phyloP scores from a whole-genome alignment of 371 early-diverging fungal species.

The Mortierella sp. region DNA sequence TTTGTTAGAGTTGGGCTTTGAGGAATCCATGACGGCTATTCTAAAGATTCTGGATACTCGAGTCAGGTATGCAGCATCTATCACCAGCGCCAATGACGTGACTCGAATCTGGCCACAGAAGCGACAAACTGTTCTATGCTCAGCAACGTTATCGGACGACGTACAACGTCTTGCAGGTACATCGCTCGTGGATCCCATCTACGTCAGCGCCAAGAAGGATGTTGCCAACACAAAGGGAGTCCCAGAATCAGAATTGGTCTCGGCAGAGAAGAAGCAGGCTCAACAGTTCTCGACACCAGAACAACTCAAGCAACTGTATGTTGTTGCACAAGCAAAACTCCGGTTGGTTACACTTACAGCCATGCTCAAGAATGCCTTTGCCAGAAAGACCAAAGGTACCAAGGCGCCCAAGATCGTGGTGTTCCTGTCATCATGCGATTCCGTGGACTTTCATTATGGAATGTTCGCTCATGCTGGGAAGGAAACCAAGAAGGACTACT shows the following conservation, averaged over 20 bases:
- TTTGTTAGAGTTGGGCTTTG: conserved; percentile 96
- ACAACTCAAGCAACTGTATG: conserved; percentile 87
- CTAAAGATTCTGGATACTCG: conserved; percentile 72
- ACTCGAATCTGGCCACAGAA: conserved; percentile 68
- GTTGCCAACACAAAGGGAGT: conserved; percentile 32
- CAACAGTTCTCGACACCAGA: conserved; percentile 73
- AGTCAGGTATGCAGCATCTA: conserved; percentile 46
- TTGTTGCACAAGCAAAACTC: conserved; percentile 88
- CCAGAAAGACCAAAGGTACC: conserved; percentile 56
- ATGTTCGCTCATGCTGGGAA: conserved; percentile 72
- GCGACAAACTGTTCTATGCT: conserved; percentile 91
- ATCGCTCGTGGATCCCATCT: conserved; percentile 76
- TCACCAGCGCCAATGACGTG: conserved; percentile 46
- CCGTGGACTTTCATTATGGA: conserved; percentile 92
- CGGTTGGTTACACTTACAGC: conserved; percentile 88
- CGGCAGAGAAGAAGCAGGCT: conserved; percentile 52
- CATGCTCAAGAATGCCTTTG: conserved; percentile 66
- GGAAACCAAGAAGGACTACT: conserved; percentile 54
- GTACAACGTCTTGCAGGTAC: conserved; percentile 87
- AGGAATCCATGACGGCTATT: conserved; percentile 90
- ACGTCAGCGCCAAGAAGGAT: conserved; percentile 61
- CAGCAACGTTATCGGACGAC: conserved; percentile 89
- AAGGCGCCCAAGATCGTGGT: conserved; percentile 79
- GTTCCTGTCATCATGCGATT: conserved; percentile 91
- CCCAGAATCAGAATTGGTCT: conserved; percentile 51